Percentiles rank a stretch among this genome's conserved stretches.
Evolutionary conservation across 2,329 filamentous ascomycete species (phyloP).

Genomic region (Fusarium tanahbumbuense): DNA sequence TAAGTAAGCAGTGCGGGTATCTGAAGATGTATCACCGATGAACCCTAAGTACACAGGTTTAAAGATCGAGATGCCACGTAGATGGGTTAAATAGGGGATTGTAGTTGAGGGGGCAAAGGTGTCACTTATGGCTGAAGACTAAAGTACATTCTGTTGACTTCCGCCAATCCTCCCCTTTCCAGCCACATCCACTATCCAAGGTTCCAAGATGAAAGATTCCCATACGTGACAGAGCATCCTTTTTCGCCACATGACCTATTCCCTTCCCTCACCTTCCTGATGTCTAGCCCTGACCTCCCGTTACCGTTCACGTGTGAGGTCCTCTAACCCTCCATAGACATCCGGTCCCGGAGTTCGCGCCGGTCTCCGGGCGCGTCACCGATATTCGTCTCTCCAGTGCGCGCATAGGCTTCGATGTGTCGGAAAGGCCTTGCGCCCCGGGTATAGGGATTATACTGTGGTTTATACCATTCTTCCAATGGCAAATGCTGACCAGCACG

Average conservation of each 20-base stretch:
- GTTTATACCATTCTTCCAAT: not conserved
- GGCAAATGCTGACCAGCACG: not conserved
- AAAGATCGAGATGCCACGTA: not conserved
- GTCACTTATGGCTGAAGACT: not conserved
- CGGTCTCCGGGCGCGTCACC: no score
- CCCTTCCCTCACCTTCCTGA: not conserved
- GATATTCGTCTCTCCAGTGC: not conserved
- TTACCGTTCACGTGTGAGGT: not conserved
- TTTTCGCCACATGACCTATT: no score
- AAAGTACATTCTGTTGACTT: not conserved
- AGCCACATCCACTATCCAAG: not conserved
- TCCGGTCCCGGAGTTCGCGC: not conserved
- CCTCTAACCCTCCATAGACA: not conserved
- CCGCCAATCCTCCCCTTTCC: not conserved
- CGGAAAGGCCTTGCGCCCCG: not conserved
- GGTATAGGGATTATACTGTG: not conserved
- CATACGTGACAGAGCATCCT: not conserved
- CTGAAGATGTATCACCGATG: no score
- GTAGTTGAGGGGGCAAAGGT: not conserved
- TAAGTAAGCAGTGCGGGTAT: no score
- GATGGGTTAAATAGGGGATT: not conserved
- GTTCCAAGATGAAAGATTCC: not conserved
- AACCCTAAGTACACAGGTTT: no score
- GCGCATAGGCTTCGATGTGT: not conserved
- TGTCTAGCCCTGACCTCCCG: conserved; percentile 2